phyloP scores from a whole-genome alignment of 2,329 filamentous ascomycete genomes.

The Sporothrix humicola region DNA sequence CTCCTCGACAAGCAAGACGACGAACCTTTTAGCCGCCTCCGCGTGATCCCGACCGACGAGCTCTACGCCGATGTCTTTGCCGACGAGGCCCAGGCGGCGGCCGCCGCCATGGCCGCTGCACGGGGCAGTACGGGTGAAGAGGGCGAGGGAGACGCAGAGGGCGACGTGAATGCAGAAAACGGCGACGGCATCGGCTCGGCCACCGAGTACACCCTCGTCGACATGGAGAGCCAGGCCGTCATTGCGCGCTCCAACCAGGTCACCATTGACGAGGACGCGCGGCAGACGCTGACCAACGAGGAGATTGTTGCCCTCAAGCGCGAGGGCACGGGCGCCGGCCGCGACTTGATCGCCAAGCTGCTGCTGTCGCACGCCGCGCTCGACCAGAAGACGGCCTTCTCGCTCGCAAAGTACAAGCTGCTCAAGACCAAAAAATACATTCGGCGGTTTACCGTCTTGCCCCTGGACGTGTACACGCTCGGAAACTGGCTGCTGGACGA shows the following conservation, averaged over 20 bases:
- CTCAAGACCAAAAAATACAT: conserved; percentile 95
- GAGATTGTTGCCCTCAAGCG: conserved; percentile 78
- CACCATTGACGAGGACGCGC: conserved; percentile 56
- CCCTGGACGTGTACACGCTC: conserved; percentile 78
- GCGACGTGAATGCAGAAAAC: conserved; percentile 36
- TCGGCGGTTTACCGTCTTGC: conserved; percentile 81
- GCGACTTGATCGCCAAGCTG: conserved; percentile 90
- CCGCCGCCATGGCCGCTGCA: conserved; percentile 43
- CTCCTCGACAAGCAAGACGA: conserved; percentile 72
- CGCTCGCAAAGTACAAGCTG: conserved; percentile 92
- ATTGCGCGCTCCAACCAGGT: conserved; percentile 63
- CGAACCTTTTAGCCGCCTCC: conserved; percentile 70
- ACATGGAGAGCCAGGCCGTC: conserved; percentile 54
- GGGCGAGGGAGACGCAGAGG: neutral
- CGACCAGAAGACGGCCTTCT: conserved; percentile 93
- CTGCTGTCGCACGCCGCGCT: conserved; percentile 86
- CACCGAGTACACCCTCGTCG: conserved; percentile 54
- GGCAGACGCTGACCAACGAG: conserved; percentile 75
- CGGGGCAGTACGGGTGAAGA: conserved; percentile 7
- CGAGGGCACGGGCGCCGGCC: conserved; percentile 77
- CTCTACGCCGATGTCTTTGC: conserved; percentile 79
- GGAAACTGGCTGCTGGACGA: conserved; percentile 79
- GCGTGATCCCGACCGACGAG: conserved; percentile 79
- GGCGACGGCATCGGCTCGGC: conserved; percentile 51
- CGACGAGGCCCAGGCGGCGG: conserved; percentile 43